These are phyloP conservation scores for Epichloe sibirici DNA, from an alignment of 2,329 filamentous ascomycete genomes.

Conservation along the genomic window DNA sequence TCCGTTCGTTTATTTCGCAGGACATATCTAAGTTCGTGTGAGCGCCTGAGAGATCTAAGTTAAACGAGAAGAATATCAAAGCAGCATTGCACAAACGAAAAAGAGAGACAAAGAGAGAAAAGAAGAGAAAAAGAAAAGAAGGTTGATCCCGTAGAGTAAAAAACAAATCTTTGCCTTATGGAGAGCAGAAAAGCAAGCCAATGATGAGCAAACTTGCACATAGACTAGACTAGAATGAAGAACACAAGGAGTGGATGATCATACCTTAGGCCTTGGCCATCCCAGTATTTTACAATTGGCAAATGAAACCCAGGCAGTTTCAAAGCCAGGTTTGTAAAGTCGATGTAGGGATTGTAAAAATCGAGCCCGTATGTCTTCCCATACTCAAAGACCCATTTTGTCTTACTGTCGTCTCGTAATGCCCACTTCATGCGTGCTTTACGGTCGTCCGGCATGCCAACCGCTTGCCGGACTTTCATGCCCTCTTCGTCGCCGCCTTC, in stretches of 20 bases:
- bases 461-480: constrained; percentile 27
- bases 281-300: constrained; percentile 67
- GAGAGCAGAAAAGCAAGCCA: background rate
- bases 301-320: constrained; percentile 61
- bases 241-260: constrained; percentile 14
- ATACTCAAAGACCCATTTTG: constrained; percentile 42
- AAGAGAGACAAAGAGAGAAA: background rate
- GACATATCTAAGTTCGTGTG: constrained; percentile 82
- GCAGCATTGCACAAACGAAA: background rate
- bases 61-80: constrained; percentile 6
- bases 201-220: constrained; percentile 2
- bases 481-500: constrained; percentile 54
- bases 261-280: constrained; percentile 65
- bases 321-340: constrained; percentile 64
- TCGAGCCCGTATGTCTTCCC: constrained; percentile 40
- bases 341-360: constrained; percentile 88
- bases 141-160: background rate
- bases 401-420: constrained; percentile 34
- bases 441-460: constrained; percentile 39
- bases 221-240: background rate
- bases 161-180: background rate
- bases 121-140: constrained; percentile 4
- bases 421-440: constrained; percentile 50
- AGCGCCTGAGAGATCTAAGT: constrained; percentile 39
- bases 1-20: constrained; percentile 68